phyloP scores from a whole-genome alignment of 768 basidiomycete species.

The Suillus americanus region DNA sequence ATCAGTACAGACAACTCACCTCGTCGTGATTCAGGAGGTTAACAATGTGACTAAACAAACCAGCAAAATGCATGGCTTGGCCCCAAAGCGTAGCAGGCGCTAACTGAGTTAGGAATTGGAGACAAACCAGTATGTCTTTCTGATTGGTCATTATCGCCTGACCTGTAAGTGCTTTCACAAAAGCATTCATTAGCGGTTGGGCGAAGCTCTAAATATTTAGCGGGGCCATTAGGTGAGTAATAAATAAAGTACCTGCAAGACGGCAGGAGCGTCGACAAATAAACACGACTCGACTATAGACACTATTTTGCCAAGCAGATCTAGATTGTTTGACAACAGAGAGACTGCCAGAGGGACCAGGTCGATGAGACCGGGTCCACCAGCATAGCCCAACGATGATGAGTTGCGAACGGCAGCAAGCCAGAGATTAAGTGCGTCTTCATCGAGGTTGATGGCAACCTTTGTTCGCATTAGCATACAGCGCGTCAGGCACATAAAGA shows the following conservation, averaged over 20 bases:
- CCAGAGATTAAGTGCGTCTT: constrained; percentile 80
- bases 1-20: constrained; percentile 36
- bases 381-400: constrained; percentile 44
- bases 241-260: constrained; percentile 57
- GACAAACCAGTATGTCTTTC: constrained; percentile 57
- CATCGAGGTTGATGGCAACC: constrained; percentile 71
- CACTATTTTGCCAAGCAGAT: constrained; percentile 68
- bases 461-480: constrained; percentile 26
- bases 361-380: constrained; percentile 54
- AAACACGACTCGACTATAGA: constrained; percentile 76
- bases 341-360: constrained; percentile 63
- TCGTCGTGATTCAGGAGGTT: constrained; percentile 64
- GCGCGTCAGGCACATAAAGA: not conserved
- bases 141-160: constrained; percentile 53
- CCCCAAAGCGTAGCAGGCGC: constrained; percentile 69
- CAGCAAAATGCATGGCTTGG: constrained; percentile 68
- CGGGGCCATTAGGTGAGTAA: not conserved
- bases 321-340: constrained; percentile 68
- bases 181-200: constrained; percentile 56
- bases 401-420: constrained; percentile 67
- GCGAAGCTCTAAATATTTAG: constrained; percentile 45
- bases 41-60: constrained; percentile 66
- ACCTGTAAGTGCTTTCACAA: constrained; percentile 49
- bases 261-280: constrained; percentile 59
- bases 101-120: constrained; percentile 63